Evolutionary conservation across 768 basidiomycete species (phyloP), one percentile per base, ranked within the genome.

Genomic region (Podaxis mareebaensis): DNA sequence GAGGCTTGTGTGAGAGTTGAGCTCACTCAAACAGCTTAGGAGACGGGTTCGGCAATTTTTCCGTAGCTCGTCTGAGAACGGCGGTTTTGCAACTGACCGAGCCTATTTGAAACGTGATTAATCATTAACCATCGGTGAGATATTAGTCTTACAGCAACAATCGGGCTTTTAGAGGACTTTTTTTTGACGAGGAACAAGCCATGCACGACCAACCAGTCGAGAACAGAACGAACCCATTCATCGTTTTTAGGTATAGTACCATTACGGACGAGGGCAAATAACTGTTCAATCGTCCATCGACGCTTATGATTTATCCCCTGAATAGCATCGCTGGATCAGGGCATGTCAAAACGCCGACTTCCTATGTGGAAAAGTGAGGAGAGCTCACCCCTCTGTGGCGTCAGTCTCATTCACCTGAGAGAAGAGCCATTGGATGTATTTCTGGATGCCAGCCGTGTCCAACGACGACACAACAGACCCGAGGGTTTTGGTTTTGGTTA

Each of bases 401-500:
- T 77, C 74, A 22, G 72, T 70, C 11, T 85, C 81, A 68, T 89
- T 83, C 53, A 88, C 77, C 65, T 91, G 84, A 15, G 78, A 77
- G 40, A 92, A 78, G 24, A 98, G 77, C 74, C 91, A 87, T 39
- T 81, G 74, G 51, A 95, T 85, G 74, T 96, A 98, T 42, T 77
- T 83, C 67, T 84, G 82, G 65, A 97, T 91, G 8, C 93, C 95
- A 1, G 86, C 79, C 0, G 77, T 74, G 67, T 90, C 85, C 83
- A 95, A 87, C 39, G 84, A 85, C 3, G 85, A 81, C 60, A 98
- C 78, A 61, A 98, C 88, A 1, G 85, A 83, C 76, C 96, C 95
- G 39, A 98, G 84, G 0, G 93, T 96, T 76, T 95, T 97, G 8
- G 96, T 96, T 74, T 87, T 91, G 11, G 96, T 96, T 62, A 96